Base-by-base conservation (phyloP, 2,329 filamentous ascomycete genomes). In the Colletotrichum higginsianum region DNA sequence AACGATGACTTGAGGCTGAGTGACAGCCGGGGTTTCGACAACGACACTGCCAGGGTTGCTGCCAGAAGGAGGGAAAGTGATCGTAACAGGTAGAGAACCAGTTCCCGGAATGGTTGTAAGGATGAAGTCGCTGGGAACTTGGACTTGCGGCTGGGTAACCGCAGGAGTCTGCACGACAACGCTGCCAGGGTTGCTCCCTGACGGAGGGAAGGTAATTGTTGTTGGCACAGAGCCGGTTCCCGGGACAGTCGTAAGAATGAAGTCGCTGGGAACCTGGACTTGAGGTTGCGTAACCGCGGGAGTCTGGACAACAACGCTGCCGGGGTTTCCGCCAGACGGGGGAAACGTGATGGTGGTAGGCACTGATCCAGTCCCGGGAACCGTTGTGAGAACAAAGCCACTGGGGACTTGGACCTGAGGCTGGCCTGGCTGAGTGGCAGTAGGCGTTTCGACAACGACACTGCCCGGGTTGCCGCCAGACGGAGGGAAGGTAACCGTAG, bases 161-260 rank as follows among this genome's bases (percentile, higher is more conserved):
- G 46, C 21, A 11, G 58, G 58, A 7, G 64, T 42, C 18, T 63
- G 23, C 4, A 63, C 49, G 11, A 63, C 46, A 8, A 63, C 61
- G 8, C 30, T 44, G 11, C 61, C 61, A 4, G 61, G 61, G 21
- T 63, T 63, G 15, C 35, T 63, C 8, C 62, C 62, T 11, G 62
- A 56, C 2, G 62, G 62, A 6, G 40, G 62, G 16, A 58, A 35
- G 2, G 62, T 66, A 1, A 66, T 12, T 1, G 62, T 58, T 16
- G 40, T 47, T 9, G 62, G 26, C 15, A 50, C 0, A 8, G 47
- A 42, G 2, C 61, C 61, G 16, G 47, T 53, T 11, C 30, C 40
- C 2, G 12, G 35, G 2, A 21, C 38, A 1, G 61, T 63, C 4
- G 47, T 42, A 11, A 53, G 61, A 13, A 53, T 30, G 15, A 64